Percentiles rank a stretch among this genome's conserved stretches.
Conservation (phyloP, 2,329 filamentous ascomycete genomes). For the Bipolaris gigantea region DNA sequence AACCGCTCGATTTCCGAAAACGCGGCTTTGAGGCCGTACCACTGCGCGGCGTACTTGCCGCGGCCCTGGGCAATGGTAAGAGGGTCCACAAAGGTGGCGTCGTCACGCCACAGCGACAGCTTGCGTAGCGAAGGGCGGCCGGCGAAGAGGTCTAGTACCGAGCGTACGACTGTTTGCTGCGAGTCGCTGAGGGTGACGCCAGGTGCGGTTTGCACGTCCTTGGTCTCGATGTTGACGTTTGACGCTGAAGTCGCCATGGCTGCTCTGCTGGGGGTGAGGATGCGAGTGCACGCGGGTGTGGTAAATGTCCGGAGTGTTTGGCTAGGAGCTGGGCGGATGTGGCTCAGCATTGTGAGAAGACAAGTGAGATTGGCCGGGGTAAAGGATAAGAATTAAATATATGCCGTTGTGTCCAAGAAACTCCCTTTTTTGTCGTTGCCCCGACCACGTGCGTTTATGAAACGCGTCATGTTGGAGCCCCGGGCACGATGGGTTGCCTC, state of each 20-base stretch:
- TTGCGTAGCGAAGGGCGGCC: slow-evolving; percentile 62
- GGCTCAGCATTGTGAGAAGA: slow-evolving; percentile 14
- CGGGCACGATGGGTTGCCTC: background rate
- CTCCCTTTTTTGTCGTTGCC: background rate
- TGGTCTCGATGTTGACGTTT: slow-evolving; percentile 56
- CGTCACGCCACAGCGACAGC: slow-evolving; percentile 61
- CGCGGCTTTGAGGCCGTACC: slow-evolving; percentile 62
- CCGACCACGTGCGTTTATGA: slow-evolving; percentile 10
- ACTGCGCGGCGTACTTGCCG: slow-evolving; percentile 56
- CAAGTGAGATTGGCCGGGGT: background rate
- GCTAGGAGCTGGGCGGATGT: slow-evolving; percentile 20
- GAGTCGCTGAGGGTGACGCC: slow-evolving; percentile 53
- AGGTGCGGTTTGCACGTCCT: slow-evolving; percentile 55
- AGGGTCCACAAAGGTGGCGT: slow-evolving; percentile 61
- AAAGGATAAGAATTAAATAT: slow-evolving; percentile 3
- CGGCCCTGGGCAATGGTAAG: slow-evolving; percentile 61
- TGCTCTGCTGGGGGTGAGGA: slow-evolving; percentile 18
- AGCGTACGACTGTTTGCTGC: slow-evolving; percentile 56
- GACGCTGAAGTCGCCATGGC: slow-evolving; percentile 37
- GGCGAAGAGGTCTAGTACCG: slow-evolving; percentile 64
- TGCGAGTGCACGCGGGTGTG: slow-evolving; percentile 19
- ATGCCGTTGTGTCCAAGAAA: background rate
- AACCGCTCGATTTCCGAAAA: slow-evolving; percentile 62
- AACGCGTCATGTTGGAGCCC: slow-evolving; percentile 16
- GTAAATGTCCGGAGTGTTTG: slow-evolving; percentile 18